Percentiles rank a stretch among this genome's conserved stretches.
Evolutionary conservation across 306 rosid species (phyloP).

Genomic region (Rosa multiflora): DNA sequence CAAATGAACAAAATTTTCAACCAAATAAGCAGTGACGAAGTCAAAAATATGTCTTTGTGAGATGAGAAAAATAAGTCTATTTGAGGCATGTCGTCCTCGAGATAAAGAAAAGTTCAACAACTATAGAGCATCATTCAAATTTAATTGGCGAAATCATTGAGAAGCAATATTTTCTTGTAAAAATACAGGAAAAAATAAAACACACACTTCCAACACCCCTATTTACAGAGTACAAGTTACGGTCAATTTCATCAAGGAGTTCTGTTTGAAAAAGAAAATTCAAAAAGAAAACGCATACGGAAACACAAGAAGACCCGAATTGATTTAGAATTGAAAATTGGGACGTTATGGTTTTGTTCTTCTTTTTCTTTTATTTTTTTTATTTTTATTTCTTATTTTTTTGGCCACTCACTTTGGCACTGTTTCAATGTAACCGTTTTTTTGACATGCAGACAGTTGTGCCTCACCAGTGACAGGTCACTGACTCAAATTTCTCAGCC

Average conservation of each 20-base stretch:
- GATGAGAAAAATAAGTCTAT: neutral
- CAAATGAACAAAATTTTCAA: neutral
- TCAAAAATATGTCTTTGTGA: neutral
- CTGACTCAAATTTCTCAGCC: neutral
- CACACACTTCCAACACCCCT: neutral
- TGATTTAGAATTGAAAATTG: neutral
- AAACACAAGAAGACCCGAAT: neutral
- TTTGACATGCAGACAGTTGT: conserved; percentile 5
- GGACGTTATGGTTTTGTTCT: neutral
- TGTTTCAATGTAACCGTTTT: neutral
- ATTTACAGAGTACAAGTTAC: neutral
- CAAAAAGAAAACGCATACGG: neutral
- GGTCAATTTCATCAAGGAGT: neutral
- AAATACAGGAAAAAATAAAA: too few relatives aligned
- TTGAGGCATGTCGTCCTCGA: neutral
- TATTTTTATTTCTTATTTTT: too few relatives aligned
- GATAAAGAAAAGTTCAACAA: neutral
- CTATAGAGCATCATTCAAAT: too few relatives aligned
- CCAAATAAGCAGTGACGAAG: neutral
- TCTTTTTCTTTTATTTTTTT: neutral
- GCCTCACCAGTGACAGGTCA: neutral
- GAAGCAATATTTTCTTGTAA: neutral
- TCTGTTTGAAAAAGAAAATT: neutral
- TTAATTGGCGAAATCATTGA: neutral
- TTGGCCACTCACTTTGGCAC: neutral